phyloP scores from a whole-genome alignment of 2,329 filamentous ascomycete species.

The Curvularia eragrostidis region DNA sequence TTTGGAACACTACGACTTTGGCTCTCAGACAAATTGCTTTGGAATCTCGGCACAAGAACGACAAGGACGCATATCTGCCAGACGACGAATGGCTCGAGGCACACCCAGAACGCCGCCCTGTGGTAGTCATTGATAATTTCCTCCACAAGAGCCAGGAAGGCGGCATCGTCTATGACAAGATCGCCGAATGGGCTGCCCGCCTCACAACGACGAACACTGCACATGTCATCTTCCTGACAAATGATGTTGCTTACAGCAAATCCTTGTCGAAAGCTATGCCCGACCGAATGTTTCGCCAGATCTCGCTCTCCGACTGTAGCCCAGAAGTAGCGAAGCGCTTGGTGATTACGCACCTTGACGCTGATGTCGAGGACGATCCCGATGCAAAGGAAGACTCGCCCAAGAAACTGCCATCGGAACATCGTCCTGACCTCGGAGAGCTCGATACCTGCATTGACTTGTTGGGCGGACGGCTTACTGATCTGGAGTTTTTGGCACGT shows the following conservation, averaged over 20 bases:
- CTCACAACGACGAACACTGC: constrained; percentile 87
- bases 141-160: constrained; percentile 71
- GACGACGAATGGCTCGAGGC: constrained; percentile 90
- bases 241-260: constrained; percentile 87
- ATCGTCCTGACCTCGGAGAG: constrained; percentile 66
- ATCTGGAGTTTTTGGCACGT: constrained; percentile 92
- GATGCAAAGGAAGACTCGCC: constrained; percentile 48
- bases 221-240: constrained; percentile 93
- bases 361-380: constrained; percentile 52
- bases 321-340: constrained; percentile 85
- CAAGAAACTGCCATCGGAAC: constrained; percentile 56
- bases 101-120: constrained; percentile 81
- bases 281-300: constrained; percentile 86
- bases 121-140: constrained; percentile 93
- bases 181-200: constrained; percentile 83
- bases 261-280: constrained; percentile 85
- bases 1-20: constrained; percentile 80
- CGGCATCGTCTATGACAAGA: constrained; percentile 58
- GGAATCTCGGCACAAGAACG: constrained; percentile 70
- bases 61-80: constrained; percentile 73
- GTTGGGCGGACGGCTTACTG: constrained; percentile 90
- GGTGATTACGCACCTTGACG: constrained; percentile 80
- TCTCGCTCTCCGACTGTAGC: constrained; percentile 84
- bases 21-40: constrained; percentile 82
- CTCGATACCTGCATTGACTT: constrained; percentile 82